phyloP scores from a whole-genome alignment of 2,329 filamentous ascomycete species.

The Pseudocercospora macadamiae region DNA sequence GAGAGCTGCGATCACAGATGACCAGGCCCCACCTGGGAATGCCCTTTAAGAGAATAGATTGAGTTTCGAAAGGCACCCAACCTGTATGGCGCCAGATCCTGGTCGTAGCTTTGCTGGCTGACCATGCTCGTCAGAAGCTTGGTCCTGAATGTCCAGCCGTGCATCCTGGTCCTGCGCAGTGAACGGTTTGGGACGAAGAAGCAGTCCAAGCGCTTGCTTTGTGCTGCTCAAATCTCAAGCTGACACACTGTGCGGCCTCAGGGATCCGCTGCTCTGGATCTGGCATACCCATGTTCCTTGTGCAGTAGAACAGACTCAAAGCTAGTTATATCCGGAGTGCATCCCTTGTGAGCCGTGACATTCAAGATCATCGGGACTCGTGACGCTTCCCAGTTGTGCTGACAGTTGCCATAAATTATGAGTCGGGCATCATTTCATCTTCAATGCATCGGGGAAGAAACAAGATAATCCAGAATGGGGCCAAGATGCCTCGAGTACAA shows the following conservation, averaged over 20 bases:
- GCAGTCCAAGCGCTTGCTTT: conserved; percentile 9
- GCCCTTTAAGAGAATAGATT: conserved; percentile 12
- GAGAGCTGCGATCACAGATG: not conserved
- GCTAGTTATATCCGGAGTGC: conserved; percentile 6
- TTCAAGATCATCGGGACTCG: not conserved
- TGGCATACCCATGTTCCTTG: conserved; percentile 4
- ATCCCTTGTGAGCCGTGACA: not conserved
- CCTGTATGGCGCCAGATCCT: conserved; percentile 4
- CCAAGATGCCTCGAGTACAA: too few relatives aligned
- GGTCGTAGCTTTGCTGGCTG: not conserved
- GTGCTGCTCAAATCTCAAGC: conserved; percentile 14
- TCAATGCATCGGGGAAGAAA: too few relatives aligned
- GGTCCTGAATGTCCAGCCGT: conserved; percentile 1
- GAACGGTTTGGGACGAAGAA: conserved; percentile 7
- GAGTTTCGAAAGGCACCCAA: conserved; percentile 17
- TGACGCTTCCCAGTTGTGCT: not conserved
- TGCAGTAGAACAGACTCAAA: conserved; percentile 7
- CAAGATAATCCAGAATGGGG: too few relatives aligned
- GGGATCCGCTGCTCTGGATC: conserved; percentile 17
- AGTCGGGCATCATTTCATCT: too few relatives aligned
- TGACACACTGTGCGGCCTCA: conserved; percentile 12
- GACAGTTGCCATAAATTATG: not conserved
- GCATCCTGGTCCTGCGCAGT: conserved; percentile 10
- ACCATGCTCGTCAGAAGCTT: conserved; percentile 10
- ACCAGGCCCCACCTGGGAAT: not conserved